A percentile compares a stretch with the other conserved stretches of the same genome.
These are phyloP conservation scores for Gossypium laxum DNA, from an alignment of 441 rosid genomes.

Conservation along the genomic window DNA sequence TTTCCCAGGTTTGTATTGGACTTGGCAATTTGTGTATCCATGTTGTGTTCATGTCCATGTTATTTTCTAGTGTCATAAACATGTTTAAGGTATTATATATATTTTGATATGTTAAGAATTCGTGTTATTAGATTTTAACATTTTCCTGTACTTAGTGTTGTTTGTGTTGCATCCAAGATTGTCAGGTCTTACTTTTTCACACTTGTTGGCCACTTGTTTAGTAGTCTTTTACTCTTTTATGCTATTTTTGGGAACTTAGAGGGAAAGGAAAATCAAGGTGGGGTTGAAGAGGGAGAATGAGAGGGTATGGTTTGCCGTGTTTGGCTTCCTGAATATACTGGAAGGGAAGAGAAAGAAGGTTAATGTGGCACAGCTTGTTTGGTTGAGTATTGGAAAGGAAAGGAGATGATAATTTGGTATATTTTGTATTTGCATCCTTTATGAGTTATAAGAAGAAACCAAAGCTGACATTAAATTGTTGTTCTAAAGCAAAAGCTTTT, in stretches of 20 bases:
- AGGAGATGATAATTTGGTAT: neutral
- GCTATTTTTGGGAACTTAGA: neutral
- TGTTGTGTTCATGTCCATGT: neutral
- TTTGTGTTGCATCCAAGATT: no score
- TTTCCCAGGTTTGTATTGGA: conserved; percentile 75
- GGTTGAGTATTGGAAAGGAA: neutral
- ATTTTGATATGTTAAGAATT: neutral
- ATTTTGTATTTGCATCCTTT: neutral
- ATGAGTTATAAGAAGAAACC: neutral
- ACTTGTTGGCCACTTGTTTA: neutral
- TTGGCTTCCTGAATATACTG: neutral
- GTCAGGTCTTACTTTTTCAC: neutral
- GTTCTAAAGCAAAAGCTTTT: neutral
- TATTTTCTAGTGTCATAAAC: neutral
- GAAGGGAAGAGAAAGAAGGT: conserved; percentile 1
- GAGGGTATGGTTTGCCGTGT: neutral
- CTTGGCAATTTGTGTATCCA: neutral
- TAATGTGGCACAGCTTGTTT: neutral
- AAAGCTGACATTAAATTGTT: neutral
- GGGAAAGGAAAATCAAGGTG: neutral
- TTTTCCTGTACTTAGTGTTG: neutral
- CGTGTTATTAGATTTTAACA: neutral
- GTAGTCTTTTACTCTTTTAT: neutral
- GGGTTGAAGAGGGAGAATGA: neutral
- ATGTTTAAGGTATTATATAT: neutral